These are phyloP conservation scores for Pseudocohnilembus persalinus DNA, from an alignment of 169 alveolate genomes.

Conservation along the genomic window DNA sequence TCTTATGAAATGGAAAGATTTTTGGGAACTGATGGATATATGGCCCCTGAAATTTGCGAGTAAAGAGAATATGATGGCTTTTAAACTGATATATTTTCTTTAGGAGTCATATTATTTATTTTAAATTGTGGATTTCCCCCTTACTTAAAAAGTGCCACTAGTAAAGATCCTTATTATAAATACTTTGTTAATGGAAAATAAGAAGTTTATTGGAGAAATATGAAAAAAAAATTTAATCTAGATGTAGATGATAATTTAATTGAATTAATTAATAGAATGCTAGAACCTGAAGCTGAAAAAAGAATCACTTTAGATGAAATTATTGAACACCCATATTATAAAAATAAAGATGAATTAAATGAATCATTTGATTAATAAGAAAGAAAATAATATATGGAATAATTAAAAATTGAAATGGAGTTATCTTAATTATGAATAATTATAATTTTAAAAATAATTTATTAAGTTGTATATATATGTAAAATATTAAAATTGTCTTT, in stretches of 20 bases:
- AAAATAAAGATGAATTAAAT: no score
- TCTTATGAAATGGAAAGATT: neutral
- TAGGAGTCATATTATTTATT: slow-evolving; percentile 52
- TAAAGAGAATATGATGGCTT: slow-evolving; percentile 34
- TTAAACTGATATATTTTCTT: slow-evolving; percentile 54
- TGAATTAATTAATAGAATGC: slow-evolving; percentile 7
- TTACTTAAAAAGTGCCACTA: slow-evolving; percentile 7
- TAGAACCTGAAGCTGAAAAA: slow-evolving; percentile 8
- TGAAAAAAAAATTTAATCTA: slow-evolving; percentile 6
- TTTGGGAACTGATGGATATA: slow-evolving; percentile 47
- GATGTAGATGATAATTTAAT: slow-evolving; percentile 1
- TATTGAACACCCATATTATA: neutral
- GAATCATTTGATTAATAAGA: neutral
- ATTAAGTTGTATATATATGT: no score
- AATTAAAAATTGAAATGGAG: neutral
- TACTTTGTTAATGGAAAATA: slow-evolving; percentile 10
- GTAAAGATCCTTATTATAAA: slow-evolving; percentile 16
- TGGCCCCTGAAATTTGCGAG: slow-evolving; percentile 63
- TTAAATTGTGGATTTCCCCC: slow-evolving; percentile 50
- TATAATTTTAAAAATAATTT: no score
- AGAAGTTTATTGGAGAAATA: slow-evolving; percentile 8
- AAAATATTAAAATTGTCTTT: no score
- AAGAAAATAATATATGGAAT: neutral
- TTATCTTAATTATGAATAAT: no score
- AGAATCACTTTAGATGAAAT: neutral